Evolutionary conservation across 352 stramenopile genomes (phyloP), one percentile per base, ranked within the genome.

Genomic region (Saprolegnia diclina): DNA sequence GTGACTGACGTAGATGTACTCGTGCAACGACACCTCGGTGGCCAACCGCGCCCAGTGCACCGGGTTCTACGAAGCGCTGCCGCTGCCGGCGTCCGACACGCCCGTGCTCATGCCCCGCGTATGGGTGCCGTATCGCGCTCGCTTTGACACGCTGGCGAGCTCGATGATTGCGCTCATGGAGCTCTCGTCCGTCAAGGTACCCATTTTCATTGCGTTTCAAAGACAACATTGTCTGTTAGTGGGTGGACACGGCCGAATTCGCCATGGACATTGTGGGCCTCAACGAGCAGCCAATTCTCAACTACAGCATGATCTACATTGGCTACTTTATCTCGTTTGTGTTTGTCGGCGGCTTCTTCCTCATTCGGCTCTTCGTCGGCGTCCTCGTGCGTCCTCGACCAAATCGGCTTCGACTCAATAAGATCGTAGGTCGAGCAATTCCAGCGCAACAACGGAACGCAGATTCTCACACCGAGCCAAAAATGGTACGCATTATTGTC

Each of bases 391-490:
- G 38, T 45, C 38, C 14, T 45, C 7, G 38, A 16, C 7, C 38
- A 14, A 7, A 14, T 7, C 38, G 38, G 38, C 38, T 7, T 14
- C 38, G 7, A 45, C 38, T 45, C n/a, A n/a, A 45, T 14, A 16
- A 7, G 7, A 7, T 14, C 38, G 38, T 45, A 45, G 38, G 38
- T 90, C 10, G 84, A 92, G 71, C 82, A 92, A 57, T 92, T 92
- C 73, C 84, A 92, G 57, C 84, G 84, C 44, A 92, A 92, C 71
- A 89, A 90, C 54, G 84, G 84, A 64, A 92, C 84, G 14, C 78
- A 90, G 74, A 89, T 89, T 45, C 74, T 92, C 11, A 92, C 84
- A 0, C 82, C 90, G 67, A 85, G 71, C 46, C 84, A 92, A 59
- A 90, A 90, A 63, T 22, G 48, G n/a, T 56, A 18, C 48, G n/a